Evolutionary conservation across 1,139 yeast species (phyloP).

Genomic region (Suhomyces taliae): DNA sequence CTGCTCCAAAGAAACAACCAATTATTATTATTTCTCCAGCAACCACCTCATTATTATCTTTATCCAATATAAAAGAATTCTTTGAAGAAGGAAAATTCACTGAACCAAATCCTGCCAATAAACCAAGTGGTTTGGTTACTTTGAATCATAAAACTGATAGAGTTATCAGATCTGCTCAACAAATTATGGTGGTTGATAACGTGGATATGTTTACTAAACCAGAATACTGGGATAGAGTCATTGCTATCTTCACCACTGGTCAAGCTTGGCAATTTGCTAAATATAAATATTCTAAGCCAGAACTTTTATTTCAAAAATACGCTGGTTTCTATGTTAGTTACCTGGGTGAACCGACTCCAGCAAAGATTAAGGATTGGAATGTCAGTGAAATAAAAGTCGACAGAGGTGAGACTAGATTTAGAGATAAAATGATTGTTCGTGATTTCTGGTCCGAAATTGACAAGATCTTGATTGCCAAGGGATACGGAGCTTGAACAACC

Average conservation of each 20-base stretch:
- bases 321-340: constrained; percentile 80
- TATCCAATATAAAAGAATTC: constrained; percentile 79
- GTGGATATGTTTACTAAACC: constrained; percentile 89
- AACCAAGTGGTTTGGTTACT: constrained; percentile 46
- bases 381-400: constrained; percentile 77
- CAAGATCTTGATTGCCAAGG: constrained; percentile 51
- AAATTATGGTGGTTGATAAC: constrained; percentile 80
- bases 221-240: constrained; percentile 96
- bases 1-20: constrained; percentile 63
- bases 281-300: constrained; percentile 82
- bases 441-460: constrained; percentile 80
- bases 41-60: constrained; percentile 82
- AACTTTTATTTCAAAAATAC: constrained; percentile 74
- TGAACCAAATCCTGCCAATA: constrained; percentile 50
- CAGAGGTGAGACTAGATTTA: constrained; percentile 74
- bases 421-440: constrained; percentile 84
- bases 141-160: constrained; percentile 58
- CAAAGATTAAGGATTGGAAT: constrained; percentile 81
- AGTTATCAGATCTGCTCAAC: constrained; percentile 53
- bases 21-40: constrained; percentile 92
- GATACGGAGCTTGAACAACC: constrained; percentile 32
- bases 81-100: constrained; percentile 73
- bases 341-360: constrained; percentile 78
- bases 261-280: constrained; percentile 95
- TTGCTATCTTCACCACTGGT: constrained; percentile 94